Conservation (phyloP, 2,329 filamentous ascomycete species). For the Apiospora pterosperma region DNA sequence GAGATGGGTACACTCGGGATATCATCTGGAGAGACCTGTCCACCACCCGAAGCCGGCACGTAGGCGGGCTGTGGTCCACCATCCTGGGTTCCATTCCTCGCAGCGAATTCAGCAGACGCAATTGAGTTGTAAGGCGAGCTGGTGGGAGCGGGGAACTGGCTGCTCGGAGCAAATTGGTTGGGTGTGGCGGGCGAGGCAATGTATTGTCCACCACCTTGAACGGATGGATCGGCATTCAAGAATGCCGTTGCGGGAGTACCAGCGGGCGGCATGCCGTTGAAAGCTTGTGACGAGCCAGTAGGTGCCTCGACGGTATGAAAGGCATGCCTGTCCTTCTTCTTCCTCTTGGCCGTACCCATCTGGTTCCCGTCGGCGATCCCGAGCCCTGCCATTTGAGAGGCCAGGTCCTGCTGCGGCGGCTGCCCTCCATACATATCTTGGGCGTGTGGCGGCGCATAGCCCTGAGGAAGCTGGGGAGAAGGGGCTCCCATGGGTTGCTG, state of each 20-base stretch:
- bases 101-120: constrained; percentile 42
- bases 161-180: constrained; percentile 37
- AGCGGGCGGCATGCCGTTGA: constrained; percentile 63
- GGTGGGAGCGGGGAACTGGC: constrained; percentile 60
- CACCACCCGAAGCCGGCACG: constrained; percentile 61
- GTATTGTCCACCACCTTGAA: constrained; percentile 43
- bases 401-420: constrained; percentile 43
- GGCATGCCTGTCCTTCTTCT: constrained; percentile 95
- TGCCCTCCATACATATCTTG: constrained; percentile 26
- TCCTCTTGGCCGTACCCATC: constrained; percentile 50
- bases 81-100: constrained; percentile 33
- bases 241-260: constrained; percentile 55
- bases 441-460: constrained; percentile 27
- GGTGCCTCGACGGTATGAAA: constrained; percentile 81
- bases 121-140: constrained; percentile 49
- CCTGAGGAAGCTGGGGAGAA: constrained; percentile 28
- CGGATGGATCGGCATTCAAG: constrained; percentile 51
- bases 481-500: constrained; percentile 39
- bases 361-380: constrained; percentile 57
- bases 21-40: constrained; percentile 83
- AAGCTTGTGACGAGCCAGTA: constrained; percentile 62
- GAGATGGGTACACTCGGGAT: constrained; percentile 87
- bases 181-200: constrained; percentile 41
- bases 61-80: constrained; percentile 39
- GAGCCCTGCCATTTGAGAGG: constrained; percentile 76